A percentile compares a stretch with the other conserved stretches of the same genome.
Conservation (phyloP, 176 grass and related monocot species). For the Rhynchospora breviuscula region DNA sequence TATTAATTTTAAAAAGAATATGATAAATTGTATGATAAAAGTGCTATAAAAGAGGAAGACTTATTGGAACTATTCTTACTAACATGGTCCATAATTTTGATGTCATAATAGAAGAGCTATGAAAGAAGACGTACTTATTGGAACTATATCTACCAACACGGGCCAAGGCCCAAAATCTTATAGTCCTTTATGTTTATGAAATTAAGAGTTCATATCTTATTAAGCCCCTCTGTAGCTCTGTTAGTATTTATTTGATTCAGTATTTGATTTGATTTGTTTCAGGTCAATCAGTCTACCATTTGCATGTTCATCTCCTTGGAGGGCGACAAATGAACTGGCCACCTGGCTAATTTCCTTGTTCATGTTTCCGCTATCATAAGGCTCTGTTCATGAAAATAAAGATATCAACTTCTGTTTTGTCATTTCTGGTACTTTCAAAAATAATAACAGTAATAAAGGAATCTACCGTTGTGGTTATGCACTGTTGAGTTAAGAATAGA, state of each 20-base stretch:
- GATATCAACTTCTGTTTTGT: not conserved
- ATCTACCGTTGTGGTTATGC: not conserved
- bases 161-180: not conserved
- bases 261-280: constrained; percentile 1
- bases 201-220: not conserved
- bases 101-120: not conserved
- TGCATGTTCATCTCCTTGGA: constrained; percentile 66
- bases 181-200: not conserved
- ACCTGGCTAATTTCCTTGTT: constrained; percentile 40
- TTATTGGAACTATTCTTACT: not conserved
- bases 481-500: not conserved
- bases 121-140: not conserved
- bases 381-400: not conserved
- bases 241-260: not conserved
- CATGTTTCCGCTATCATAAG: not conserved
- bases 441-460: not conserved
- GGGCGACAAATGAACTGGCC: constrained; percentile 77
- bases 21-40: not conserved
- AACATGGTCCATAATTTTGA: not conserved
- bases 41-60: not conserved
- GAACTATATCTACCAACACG: not conserved
- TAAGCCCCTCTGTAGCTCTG: not conserved
- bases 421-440: not conserved
- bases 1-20: too few relatives aligned
- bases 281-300: constrained; percentile 80